Base-by-base conservation (phyloP, 2,329 filamentous ascomycete genomes). In the Aspergillus novofumigatus region DNA sequence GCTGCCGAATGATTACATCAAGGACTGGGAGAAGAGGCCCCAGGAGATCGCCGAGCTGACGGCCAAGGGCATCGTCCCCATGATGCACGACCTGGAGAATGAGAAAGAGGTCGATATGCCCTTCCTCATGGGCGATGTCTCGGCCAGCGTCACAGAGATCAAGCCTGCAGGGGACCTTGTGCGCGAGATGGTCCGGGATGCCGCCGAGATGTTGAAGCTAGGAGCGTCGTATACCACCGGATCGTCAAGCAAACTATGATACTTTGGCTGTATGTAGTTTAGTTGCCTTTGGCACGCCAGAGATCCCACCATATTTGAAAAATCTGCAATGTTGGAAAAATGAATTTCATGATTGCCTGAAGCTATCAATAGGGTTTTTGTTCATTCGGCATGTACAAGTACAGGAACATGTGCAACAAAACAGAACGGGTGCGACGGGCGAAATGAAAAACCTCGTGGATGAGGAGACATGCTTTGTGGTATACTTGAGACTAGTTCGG, bases 111-210 rank as follows among this genome's bases (percentile, higher is more conserved):
- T 96, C 11, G 93, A 97, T 69, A 79, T 89, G 55, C 93, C 93
- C 11, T 92, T 93, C 74, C 72, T 97, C 68, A 97, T 97, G 93
- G 93, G 93, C 1, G 91, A 96, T 77, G 92, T 97, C 8, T 90
- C 91, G 0, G 92, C 89, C 1, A 82, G 87, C 1, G 90, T 97
- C 56, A 74, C 78, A 35, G 85, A 87, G 63, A 84, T 97, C 58
- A 86, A 94, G 78, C 91, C 92, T 0, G 93, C 93, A 0, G 83
- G 79, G 49, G 83, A 87, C 62, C 96, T 97, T 77, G 86, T 97
- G n/a, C 83, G 86, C 59, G 91, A 95, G 64, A 97, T 97, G 91
- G 90, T 96, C 9, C 76, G 77, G 21, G 87, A 92, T 72, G 91
- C 90, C 1, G 85, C 86, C 8, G 81, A 83, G 1, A 84, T 88